Evolutionary conservation across 192 early-diverging fungal genomes (phyloP), one percentile per base, ranked within the genome.

Genomic region (Coemansia sp.): DNA sequence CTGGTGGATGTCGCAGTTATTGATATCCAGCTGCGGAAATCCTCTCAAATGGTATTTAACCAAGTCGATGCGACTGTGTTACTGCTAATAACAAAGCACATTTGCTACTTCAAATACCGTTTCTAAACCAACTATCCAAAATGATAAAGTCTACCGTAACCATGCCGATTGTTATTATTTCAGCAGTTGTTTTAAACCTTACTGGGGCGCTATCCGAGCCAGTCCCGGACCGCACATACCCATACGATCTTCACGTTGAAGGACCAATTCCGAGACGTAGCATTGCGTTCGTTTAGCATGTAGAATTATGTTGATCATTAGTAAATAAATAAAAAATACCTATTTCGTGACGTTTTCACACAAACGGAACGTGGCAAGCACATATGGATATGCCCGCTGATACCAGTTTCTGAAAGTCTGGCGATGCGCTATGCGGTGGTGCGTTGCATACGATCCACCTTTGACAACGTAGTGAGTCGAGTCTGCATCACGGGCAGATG

Each of bases 361-460:
- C 4, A 86, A 69, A 23, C 93, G 78, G 80, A 93, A 94, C 0
- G 81, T 86, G 6, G 85, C 82, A 80, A 94, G 88, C 10, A 92
- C 87, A 62, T 83, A 96, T 11, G 88, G 88, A 62, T 96, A 96
- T 5, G 69, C 83, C 15, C 84, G 57, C 72, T 97, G 95, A 57
- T 92, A 95, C 93, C 93, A 97, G 69, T 97, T 97, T 11, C 90
- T 61, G 71, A 94, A 93, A 7, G 86, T 84, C 46, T 71, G 59
- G 17, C 95, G 59, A 19, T 74, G 74, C 8, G 86, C 86, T 13
- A 95, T 82, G 9, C 85, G 46, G 9, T 90, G 90, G 49, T 90
- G 87, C 0, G 95, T 97, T 9, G 91, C 92, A 87, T 91, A 97
- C 2, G 84, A 86, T 0, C 67, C 95, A 45, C 95, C 95, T 24